Evolutionary conservation across 2,329 filamentous ascomycete species (phyloP), one percentile per base, ranked within the genome.

Genomic region (Fusarium fujikuroi): DNA sequence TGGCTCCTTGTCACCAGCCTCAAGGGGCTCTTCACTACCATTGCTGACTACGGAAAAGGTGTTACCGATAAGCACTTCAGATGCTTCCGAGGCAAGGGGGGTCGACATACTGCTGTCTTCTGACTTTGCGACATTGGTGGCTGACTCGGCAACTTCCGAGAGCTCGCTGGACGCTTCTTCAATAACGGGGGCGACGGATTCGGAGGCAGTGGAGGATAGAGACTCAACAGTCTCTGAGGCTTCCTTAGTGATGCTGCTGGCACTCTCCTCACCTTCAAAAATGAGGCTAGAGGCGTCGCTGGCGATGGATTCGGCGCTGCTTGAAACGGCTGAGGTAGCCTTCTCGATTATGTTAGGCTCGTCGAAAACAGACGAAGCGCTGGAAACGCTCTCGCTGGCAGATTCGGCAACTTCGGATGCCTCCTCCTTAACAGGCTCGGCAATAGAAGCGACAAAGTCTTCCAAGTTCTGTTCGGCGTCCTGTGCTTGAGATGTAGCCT

Each of bases 1-100:
- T 9, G 80, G 59, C 56, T 81, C 77, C 44, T 79, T 77, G 12
- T 77, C 74, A 39, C 74, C 77, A 7, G 64, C 68, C 9, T 47
- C 46, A 18, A 60, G 63, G 39, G 80, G 79, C 43, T 77, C 76
- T 21, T 80, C 78, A 46, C 76, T 78, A 37, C 67, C 70, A 46
- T 80, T 79, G 67, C 63, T 72, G 43, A 77, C 74, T 70, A 77
- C 66, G 32, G 75, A 63, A 53, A 73, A 70, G 49, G 70, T 70
- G 39, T 74, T 69, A 52, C 69, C 70, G 47, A 78, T 57, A n/a
- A 79, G 66, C 50, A 63, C 75, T 57, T 80, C 75, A 37, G 77
- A 71, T 43, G 76, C 75, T 59, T 76, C 69, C 32, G 78, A 79
- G 39, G 70, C 78, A 68, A 79, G 64, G 46, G 74, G 66, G 28